Evolutionary conservation across 306 rosid genomes (phyloP), one percentile per base, ranked within the genome.

Genomic region (Psophocarpus tetragonolobus): DNA sequence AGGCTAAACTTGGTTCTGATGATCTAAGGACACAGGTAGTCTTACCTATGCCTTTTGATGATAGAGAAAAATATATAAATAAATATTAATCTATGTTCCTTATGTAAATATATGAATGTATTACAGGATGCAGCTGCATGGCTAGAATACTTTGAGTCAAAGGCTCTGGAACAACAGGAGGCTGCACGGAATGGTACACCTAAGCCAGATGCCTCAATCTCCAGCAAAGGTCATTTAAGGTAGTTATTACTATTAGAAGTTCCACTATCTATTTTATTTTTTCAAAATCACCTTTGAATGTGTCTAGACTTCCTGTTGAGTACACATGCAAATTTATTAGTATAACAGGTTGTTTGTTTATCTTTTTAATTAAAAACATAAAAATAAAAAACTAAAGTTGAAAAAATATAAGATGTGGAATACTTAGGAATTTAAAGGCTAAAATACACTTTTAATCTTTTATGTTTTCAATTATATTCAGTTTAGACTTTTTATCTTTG

Each of bases 221-320:
- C 98, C 82, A 95, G 98, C 89, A 95, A 95, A 77, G 98, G 98
- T 79, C 98, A 95, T 81, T 81, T 95, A 65, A 95, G 98, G 98
- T 95, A 86, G 67, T 39, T 51, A 24, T 36, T 69, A 38, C 62
- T 71, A 68, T 71, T 64, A 65, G 50, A 65, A 47, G 26, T 67
- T 29, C 51, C 18, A 26, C 67, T 58, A 44, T 24, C 44, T n/a
- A 12, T 36, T 24, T 57, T 57, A 1, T 29, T 47, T 29, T 62
- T 17, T 8, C 33, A 15, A 48, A 30, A 20, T 14, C 27, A 29
- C 68, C 67, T 7, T 63, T 68, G 12, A 27, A 36, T 48, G 68
- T 51, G 13, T 61, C 73, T 64, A 38, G 42, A 36, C 27, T 75
- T 68, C 20, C 48, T 71, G 30, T 72, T 63, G 36, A 26, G 26